Evolutionary conservation across 192 early-diverging fungal species (phyloP).

Genomic region (Powellomyces hirtus): DNA sequence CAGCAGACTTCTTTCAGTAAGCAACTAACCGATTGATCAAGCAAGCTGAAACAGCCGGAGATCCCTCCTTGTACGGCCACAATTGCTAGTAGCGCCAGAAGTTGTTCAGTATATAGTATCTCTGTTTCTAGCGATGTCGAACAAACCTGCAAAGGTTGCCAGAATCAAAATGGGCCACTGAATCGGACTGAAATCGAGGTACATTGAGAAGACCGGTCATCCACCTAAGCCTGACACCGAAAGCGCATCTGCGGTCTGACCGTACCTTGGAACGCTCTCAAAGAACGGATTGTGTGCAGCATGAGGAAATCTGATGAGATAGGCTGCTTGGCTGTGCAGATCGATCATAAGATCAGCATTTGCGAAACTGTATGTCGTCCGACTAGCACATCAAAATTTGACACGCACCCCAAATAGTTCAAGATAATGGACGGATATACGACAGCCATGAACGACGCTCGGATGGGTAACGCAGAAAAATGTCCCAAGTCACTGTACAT

Average conservation of each 20-base stretch:
- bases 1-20: neutral
- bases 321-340: constrained; percentile 33
- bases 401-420: constrained; percentile 47
- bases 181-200: neutral
- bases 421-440: constrained; percentile 49
- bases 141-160: constrained; percentile 46
- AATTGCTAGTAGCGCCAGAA: constrained; percentile 33
- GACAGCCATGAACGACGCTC: constrained; percentile 39
- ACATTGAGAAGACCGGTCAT: neutral
- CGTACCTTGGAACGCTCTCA: constrained; percentile 34
- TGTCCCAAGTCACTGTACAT: constrained; percentile 61
- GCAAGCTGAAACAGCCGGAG: constrained; percentile 49
- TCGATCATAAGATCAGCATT: neutral
- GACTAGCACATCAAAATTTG: neutral
- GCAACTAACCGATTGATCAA: constrained; percentile 45
- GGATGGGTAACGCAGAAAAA: constrained; percentile 47
- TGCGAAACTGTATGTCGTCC: too few species aligned
- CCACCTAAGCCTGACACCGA: neutral
- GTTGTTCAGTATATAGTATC: too few species aligned
- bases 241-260: neutral
- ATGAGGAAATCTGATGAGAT: constrained; percentile 23
- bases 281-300: constrained; percentile 38
- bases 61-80: constrained; percentile 60
- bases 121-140: too few species aligned
- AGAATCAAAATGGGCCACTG: constrained; percentile 50